A percentile compares a stretch with the other conserved stretches of the same genome.
Evolutionary conservation across 2,329 filamentous ascomycete genomes (phyloP).

Genomic region (Stagonosporopsis rhizophila): DNA sequence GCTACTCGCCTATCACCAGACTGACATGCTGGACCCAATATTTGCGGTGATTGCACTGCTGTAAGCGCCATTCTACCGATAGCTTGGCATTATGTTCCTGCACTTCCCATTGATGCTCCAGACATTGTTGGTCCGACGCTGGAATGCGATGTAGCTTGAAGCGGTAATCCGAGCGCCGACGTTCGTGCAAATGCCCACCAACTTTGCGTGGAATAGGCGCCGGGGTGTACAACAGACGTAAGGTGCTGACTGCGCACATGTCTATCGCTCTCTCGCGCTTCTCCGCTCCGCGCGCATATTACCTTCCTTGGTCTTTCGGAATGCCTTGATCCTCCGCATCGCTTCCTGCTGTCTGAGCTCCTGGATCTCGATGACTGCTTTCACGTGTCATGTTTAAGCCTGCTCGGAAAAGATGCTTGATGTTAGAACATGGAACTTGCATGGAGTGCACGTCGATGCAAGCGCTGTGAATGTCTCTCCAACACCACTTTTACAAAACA

Average conservation of each 20-base stretch:
- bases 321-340: neutral
- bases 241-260: constrained; percentile 1
- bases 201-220: neutral
- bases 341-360: too few relatives aligned
- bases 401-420: neutral
- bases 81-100: neutral
- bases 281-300: constrained; percentile 7
- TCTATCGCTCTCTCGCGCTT: constrained; percentile 5
- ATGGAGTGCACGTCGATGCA: neutral
- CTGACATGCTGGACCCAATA: neutral
- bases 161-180: constrained; percentile 4
- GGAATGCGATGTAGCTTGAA: neutral
- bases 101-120: neutral
- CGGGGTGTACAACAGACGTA: constrained; percentile 2
- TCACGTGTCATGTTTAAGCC: neutral
- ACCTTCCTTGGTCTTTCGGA: neutral
- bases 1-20: neutral
- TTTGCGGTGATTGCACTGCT: constrained; percentile 7
- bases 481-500: neutral
- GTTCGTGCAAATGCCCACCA: neutral
- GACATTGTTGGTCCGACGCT: neutral
- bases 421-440: neutral
- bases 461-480: neutral
- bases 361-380: neutral
- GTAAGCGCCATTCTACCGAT: constrained; percentile 3